Base-by-base conservation (phyloP, 2,329 filamentous ascomycete species). In the Aschersonia sp. region DNA sequence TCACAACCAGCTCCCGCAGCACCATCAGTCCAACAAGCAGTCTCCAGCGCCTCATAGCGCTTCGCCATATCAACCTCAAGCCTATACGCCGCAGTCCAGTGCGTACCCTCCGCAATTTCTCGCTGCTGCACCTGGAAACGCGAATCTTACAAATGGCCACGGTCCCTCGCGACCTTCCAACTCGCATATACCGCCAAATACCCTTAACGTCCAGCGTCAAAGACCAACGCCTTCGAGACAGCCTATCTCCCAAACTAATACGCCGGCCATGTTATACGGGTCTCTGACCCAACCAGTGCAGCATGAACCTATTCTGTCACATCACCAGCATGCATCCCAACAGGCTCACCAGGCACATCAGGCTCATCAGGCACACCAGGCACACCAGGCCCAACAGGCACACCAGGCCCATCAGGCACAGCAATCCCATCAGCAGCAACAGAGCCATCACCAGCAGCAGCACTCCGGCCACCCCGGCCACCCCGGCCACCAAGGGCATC, bases 41-140 rank as follows among this genome's bases (percentile, higher is more conserved):
- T 74, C 75, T 31, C 71, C 75, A 40, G 71, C 72, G 29, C 68
- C 74, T 52, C 74, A 75, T 53, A 68, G 74, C 56, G 70, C 73
- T 51, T 71, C 74, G 50, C 71, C 74, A 2, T 79, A 78, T 57
- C 74, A 76, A 59, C 58, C 69, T 47, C 71, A 74, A 53, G 65
- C 69, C 50, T 78, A 78, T 59, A 61, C 70, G 48, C 64, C 74
- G 45, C 74, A 77, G 31, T 63, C 69, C 51, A 64, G 63, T 50
- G 56, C 66, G 28, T 78, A 76, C 52, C 61, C 72, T 28, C 73
- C 75, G 53, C 73, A 75, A 53, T 64, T 79, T 51, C 79, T 76
- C 61, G 62, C 67, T 56, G 67, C 64, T 45, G 61, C 72, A 29
- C 61, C 72, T 44, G 63, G 73, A 65, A 58, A 71, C 65, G 56